phyloP scores from a whole-genome alignment of 129 eudicot species.

The Chrysanthemum lavandulifolium region DNA sequence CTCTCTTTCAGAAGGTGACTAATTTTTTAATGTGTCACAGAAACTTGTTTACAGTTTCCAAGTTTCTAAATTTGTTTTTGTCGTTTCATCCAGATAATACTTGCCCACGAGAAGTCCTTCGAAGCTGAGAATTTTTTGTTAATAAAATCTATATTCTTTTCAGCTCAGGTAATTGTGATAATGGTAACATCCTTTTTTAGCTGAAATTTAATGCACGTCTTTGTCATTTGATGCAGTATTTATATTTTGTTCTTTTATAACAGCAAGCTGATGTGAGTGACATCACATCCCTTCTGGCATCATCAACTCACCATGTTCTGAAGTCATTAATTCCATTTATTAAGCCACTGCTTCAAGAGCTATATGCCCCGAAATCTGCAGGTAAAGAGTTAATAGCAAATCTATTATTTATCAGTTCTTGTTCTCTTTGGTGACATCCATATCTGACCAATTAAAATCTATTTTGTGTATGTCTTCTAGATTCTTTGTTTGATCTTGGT shows the following conservation, averaged over 20 bases:
- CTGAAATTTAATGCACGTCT: not conserved
- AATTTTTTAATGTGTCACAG: not conserved
- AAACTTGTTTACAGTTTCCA: conserved; percentile 5
- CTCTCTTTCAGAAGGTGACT: conserved; percentile 70
- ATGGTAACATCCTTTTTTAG: conserved; percentile 26
- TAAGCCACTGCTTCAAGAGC: conserved; percentile 62
- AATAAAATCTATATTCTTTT: conserved; percentile 38
- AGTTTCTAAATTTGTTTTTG: not conserved
- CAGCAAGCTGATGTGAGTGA: conserved; percentile 44
- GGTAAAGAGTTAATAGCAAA: conserved; percentile 37
- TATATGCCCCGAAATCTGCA: conserved; percentile 43
- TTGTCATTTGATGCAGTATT: not conserved
- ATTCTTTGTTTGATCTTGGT: conserved; percentile 39
- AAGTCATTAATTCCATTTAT: conserved; percentile 48
- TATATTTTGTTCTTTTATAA: conserved; percentile 5
- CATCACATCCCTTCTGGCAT: conserved; percentile 50
- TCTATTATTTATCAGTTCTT: not conserved
- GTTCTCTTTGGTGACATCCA: conserved; percentile 1
- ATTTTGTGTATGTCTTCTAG: conserved; percentile 29
- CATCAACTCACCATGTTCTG: conserved; percentile 64
- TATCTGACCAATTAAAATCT: not conserved
- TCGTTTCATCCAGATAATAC: conserved; percentile 60
- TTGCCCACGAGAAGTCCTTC: conserved; percentile 73
- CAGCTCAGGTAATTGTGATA: conserved; percentile 32
- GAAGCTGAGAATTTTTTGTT: conserved; percentile 47